Evolutionary conservation across 164 flowering plant species (phyloP).

Genomic region (Warburgia ugandensis): DNA sequence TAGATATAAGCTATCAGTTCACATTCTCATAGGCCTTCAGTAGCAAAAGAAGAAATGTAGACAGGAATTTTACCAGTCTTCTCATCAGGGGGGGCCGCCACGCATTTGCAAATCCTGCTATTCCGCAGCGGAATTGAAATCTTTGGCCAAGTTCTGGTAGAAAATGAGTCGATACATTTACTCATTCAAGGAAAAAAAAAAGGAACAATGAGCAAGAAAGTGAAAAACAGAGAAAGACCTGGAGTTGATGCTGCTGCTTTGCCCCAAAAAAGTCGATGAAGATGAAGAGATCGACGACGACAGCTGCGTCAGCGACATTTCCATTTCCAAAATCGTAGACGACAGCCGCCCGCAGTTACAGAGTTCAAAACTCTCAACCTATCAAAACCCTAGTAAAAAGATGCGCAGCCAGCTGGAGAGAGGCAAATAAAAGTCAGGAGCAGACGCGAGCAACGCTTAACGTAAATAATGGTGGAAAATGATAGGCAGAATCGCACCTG

Average conservation of each 20-base stretch:
- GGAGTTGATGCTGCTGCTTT: constrained; percentile 20
- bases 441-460: too few species aligned
- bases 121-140: constrained; percentile 24
- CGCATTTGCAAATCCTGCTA: constrained; percentile 33
- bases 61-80: constrained; percentile 31
- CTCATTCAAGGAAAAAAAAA: neutral
- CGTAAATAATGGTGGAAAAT: too few species aligned
- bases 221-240: constrained; percentile 19
- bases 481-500: too few species aligned
- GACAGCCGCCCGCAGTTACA: too few species aligned
- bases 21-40: neutral
- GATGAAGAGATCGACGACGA: constrained; percentile 47
- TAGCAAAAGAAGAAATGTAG: neutral
- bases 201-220: neutral
- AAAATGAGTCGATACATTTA: neutral
- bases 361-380: too few species aligned
- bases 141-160: constrained; percentile 22
- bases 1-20: neutral
- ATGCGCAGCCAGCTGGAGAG: too few species aligned
- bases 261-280: constrained; percentile 44
- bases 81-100: constrained; percentile 38
- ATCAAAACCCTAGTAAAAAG: too few species aligned
- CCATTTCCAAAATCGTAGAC: too few species aligned
- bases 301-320: constrained; percentile 25
- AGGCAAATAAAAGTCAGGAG: too few species aligned